Percentiles rank a stretch among this genome's conserved stretches.
Evolutionary conservation across 1,284 basidiomycete genomes (phyloP).

Genomic region (Microbotryomycetes sp.): DNA sequence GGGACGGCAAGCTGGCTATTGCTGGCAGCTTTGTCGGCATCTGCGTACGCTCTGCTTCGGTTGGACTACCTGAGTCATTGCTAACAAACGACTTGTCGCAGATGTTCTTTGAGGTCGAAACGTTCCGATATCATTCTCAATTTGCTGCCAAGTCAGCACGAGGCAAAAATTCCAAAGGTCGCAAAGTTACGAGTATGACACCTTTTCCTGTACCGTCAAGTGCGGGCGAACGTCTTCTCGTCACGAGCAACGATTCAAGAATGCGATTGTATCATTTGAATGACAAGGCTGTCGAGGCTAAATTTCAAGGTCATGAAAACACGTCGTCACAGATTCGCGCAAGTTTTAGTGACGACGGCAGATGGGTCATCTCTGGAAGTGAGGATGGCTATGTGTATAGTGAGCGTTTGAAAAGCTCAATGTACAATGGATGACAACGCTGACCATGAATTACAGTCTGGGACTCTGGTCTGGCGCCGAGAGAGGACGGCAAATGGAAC

Average conservation of each 20-base stretch:
- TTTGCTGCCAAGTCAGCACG: conserved; percentile 39
- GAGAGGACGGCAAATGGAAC: conserved; percentile 11
- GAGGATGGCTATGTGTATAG: conserved; percentile 40
- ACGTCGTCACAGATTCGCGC: conserved; percentile 41
- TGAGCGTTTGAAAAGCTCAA: not conserved
- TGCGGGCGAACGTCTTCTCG: conserved; percentile 39
- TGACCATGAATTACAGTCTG: conserved; percentile 11
- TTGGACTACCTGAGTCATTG: not conserved
- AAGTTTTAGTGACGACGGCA: conserved; percentile 37
- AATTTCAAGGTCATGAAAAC: conserved; percentile 36
- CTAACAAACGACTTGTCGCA: conserved; percentile 1
- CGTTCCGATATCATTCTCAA: conserved; percentile 36
- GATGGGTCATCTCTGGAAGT: conserved; percentile 40
- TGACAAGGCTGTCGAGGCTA: conserved; percentile 34
- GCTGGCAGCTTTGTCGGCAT: conserved; percentile 42
- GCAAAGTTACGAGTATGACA: conserved; percentile 43
- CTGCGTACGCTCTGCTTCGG: conserved; percentile 18
- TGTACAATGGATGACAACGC: too few relatives aligned
- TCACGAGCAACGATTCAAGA: conserved; percentile 44
- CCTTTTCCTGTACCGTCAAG: conserved; percentile 31
- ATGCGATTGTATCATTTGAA: conserved; percentile 41
- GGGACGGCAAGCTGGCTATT: conserved; percentile 39
- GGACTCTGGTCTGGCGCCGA: conserved; percentile 19
- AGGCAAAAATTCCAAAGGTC: conserved; percentile 40
- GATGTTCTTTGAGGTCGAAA: conserved; percentile 40